Evolutionary conservation across 805 yeast species (phyloP).

Genomic region (Scheffersomyces amazonensis): DNA sequence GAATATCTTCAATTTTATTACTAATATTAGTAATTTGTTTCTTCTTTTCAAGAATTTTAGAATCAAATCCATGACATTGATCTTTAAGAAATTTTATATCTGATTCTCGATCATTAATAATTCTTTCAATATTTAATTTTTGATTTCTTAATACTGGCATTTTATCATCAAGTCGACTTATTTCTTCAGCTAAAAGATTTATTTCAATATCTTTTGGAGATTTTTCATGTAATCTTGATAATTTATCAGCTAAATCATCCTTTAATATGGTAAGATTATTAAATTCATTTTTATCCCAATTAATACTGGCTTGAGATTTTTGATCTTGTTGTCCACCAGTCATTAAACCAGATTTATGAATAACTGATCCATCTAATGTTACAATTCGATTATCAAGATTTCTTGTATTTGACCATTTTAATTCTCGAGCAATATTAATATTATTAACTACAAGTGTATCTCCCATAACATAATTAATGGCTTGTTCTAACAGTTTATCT

Average conservation of each 20-base stretch:
- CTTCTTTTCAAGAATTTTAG: constrained; percentile 13
- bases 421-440: constrained; percentile 60
- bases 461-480: constrained; percentile 77
- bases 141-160: constrained; percentile 44
- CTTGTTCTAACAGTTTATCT: constrained; percentile 66
- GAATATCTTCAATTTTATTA: constrained; percentile 18
- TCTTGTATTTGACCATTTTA: constrained; percentile 58
- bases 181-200: constrained; percentile 54
- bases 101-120: constrained; percentile 40
- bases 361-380: constrained; percentile 78
- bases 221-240: constrained; percentile 45
- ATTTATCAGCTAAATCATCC: constrained; percentile 48
- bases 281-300: constrained; percentile 75
- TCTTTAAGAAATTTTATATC: constrained; percentile 52
- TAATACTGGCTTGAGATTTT: constrained; percentile 31
- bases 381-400: constrained; percentile 63
- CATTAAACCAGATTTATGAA: constrained; percentile 85
- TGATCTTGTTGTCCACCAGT: constrained; percentile 77
- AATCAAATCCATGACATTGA: constrained; percentile 16
- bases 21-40: constrained; percentile 11
- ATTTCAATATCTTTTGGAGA: constrained; percentile 57
- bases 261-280: constrained; percentile 49
- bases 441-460: constrained; percentile 75
- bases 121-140: constrained; percentile 41
- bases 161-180: constrained; percentile 31